Evolutionary conservation across 1,284 basidiomycete genomes (phyloP), one percentile per base, ranked within the genome.

Genomic region (Cutaneotrichosporon arboriforme): DNA sequence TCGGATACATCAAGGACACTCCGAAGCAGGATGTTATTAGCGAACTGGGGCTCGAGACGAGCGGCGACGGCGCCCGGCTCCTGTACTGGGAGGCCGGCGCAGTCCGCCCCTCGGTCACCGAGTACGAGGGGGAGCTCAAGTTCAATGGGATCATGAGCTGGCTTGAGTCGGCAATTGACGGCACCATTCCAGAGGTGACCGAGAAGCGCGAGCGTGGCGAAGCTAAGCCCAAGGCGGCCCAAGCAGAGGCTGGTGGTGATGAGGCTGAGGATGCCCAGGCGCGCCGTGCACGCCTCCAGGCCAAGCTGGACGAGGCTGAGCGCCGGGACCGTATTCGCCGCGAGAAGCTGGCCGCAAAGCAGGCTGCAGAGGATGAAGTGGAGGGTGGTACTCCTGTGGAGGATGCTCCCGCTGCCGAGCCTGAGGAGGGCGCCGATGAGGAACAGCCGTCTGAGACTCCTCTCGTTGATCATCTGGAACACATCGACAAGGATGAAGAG

Each of bases 1-100:
- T 91, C 58, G 86, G 80, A 2, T 81, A 81, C 47, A 81, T 86
- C 65, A 81, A 81, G 44, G 88, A 91, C 55, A 65, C 68, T 1
- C 41, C 60, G 69, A 79, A 80, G 14, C 78, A 83, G 46, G 85
- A 83, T 20, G 52, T 69, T 8, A 58, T 70, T 12, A 51, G 60
- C 9, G 50, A 65, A 0, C 65, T 65, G 1, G 54, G 63, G 22
- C 63, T 63, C 35, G 66, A 71, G 18, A 31, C 63, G 8, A 61
- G 65, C 0, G 53, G 59, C 18, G 70, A 74, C 48, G 57, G 62
- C 23, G 63, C 70, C 9, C 60, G 70, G 13, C 63, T 72, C 0
- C 57, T 75, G 8, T 57, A 65, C 40, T 75, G 68, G 68, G 40
- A 53, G 13, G 49, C 57, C 2, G 68, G 64, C 7, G 57, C 59